Conservation (phyloP, 257 asterid species). For the Solanum virginianum region DNA sequence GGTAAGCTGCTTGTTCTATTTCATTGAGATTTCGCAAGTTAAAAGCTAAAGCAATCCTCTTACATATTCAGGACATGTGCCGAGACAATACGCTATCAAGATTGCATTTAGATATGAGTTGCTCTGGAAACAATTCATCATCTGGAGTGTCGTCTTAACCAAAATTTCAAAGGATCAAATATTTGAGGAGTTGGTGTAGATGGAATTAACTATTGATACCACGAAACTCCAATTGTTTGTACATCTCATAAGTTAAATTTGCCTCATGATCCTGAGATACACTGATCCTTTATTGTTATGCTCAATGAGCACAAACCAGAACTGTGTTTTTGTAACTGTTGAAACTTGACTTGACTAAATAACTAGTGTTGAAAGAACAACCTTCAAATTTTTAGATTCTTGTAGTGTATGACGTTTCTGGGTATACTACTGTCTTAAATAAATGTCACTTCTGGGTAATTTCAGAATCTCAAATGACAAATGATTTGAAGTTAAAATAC, state of each 20-base stretch:
- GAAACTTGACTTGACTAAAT: background rate
- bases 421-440: background rate
- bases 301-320: background rate
- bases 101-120: conserved; percentile 55
- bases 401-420: background rate
- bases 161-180: background rate
- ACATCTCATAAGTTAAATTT: conserved; percentile 8
- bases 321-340: background rate
- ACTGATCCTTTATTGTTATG: conserved; percentile 11
- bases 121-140: conserved; percentile 74
- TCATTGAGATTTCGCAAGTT: background rate
- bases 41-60: background rate
- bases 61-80: conserved; percentile 51
- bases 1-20: conserved; percentile 19
- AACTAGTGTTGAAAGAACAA: background rate
- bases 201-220: conserved; percentile 16
- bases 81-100: conserved; percentile 58
- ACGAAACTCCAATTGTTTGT: conserved; percentile 16
- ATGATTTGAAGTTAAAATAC: background rate
- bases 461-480: background rate
- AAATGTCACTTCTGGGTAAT: background rate
- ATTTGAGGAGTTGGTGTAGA: conserved; percentile 8
- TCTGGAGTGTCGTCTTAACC: conserved; percentile 63
- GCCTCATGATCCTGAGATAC: conserved; percentile 9
- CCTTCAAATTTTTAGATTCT: background rate